Conservation (phyloP, 2,329 filamentous ascomycete species). For the Zymoseptoria brevis region DNA sequence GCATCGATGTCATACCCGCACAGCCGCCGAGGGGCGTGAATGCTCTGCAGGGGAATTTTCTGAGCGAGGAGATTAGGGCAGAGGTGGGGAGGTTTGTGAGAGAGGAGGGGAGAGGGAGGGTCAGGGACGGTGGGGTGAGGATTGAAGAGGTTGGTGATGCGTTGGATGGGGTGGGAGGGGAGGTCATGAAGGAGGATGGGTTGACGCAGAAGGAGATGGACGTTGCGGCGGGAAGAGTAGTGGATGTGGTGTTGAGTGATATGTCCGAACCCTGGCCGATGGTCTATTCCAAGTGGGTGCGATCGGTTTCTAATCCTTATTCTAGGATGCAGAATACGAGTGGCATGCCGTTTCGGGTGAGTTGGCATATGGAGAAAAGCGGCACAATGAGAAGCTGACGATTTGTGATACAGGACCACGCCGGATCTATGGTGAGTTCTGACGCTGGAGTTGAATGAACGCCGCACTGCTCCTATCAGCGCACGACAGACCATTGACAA, state of each 20-base stretch:
- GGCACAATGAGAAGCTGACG: background rate
- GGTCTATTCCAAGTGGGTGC: slow-evolving; percentile 69
- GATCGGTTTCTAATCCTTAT: slow-evolving; percentile 92
- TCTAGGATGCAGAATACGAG: slow-evolving; percentile 99
- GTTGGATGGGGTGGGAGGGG: slow-evolving; percentile 46
- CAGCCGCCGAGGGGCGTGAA: slow-evolving; percentile 87
- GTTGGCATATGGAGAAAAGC: background rate
- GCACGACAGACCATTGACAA: background rate
- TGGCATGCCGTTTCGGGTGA: slow-evolving; percentile 47
- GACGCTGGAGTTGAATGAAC: background rate
- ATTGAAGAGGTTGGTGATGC: slow-evolving; percentile 36
- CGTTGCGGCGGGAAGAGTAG: slow-evolving; percentile 46
- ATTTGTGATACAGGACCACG: slow-evolving; percentile 67
- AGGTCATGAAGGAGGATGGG: slow-evolving; percentile 24
- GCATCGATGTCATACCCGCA: slow-evolving; percentile 89
- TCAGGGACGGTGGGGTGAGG: slow-evolving; percentile 26
- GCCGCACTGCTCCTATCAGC: background rate
- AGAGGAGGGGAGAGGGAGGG: slow-evolving; percentile 53
- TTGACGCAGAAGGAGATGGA: slow-evolving; percentile 19
- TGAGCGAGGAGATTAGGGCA: slow-evolving; percentile 63
- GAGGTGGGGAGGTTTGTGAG: slow-evolving; percentile 70
- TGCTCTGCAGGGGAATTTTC: slow-evolving; percentile 89
- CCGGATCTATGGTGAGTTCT: slow-evolving; percentile 77
- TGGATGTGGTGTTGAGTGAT: slow-evolving; percentile 94
- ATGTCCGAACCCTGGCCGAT: slow-evolving; percentile 97